phyloP scores from a whole-genome alignment of 2,329 filamentous ascomycete genomes.

The Aureobasidium leucospermi region DNA sequence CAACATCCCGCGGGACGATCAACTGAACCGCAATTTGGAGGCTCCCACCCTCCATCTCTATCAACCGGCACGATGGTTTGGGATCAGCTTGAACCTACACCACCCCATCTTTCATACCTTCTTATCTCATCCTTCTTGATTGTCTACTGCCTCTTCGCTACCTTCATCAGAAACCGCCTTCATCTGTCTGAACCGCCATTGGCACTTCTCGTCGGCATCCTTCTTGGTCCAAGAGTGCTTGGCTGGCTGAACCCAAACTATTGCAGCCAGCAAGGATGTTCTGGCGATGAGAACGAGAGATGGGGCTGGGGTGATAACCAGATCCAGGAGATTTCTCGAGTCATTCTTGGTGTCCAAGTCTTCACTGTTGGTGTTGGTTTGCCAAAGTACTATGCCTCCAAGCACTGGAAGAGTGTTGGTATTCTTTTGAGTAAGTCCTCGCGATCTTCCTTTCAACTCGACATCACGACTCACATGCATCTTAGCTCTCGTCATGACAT shows the following conservation, averaged over 20 bases:
- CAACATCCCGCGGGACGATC: slow-evolving; percentile 4
- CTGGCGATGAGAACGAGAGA: slow-evolving; percentile 17
- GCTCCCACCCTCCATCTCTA: not conserved
- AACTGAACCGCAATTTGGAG: slow-evolving; percentile 7
- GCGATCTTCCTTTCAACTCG: not conserved
- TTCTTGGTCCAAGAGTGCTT: slow-evolving; percentile 36
- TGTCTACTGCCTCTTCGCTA: slow-evolving; percentile 39
- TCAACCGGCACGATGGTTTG: slow-evolving; percentile 27
- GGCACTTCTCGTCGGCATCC: slow-evolving; percentile 39
- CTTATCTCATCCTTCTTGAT: slow-evolving; percentile 39
- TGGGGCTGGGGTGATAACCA: slow-evolving; percentile 38
- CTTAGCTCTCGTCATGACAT: slow-evolving; percentile 43
- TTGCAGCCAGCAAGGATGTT: slow-evolving; percentile 27
- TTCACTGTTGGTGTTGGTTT: slow-evolving; percentile 31
- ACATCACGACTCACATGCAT: not conserved
- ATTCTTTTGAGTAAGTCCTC: slow-evolving; percentile 32
- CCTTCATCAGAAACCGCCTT: slow-evolving; percentile 40
- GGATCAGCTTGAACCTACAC: slow-evolving; percentile 40
- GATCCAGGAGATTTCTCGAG: slow-evolving; percentile 35
- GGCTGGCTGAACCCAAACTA: slow-evolving; percentile 34
- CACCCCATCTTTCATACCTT: slow-evolving; percentile 39
- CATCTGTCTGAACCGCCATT: slow-evolving; percentile 44
- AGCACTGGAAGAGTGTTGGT: slow-evolving; percentile 45
- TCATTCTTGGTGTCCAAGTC: slow-evolving; percentile 40
- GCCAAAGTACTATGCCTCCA: slow-evolving; percentile 39